These are phyloP conservation scores for Graphiopsis chlorocephala DNA, from an alignment of 2,329 filamentous ascomycete species.

Conservation along the genomic window DNA sequence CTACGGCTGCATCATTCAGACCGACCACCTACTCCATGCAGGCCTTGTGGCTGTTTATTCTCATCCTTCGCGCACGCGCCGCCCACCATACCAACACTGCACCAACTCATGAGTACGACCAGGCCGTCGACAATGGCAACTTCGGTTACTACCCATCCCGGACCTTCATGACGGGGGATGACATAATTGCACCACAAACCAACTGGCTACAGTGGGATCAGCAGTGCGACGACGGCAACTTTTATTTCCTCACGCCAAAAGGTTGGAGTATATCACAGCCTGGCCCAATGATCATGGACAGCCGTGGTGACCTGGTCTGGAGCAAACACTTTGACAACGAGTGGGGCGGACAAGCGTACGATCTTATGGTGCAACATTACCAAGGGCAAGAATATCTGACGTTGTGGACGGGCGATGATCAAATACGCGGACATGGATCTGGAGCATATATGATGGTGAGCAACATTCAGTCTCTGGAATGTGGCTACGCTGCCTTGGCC, in stretches of 20 bases:
- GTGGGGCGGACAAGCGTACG: constrained; percentile 27
- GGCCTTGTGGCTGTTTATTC: not conserved
- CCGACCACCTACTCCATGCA: not conserved
- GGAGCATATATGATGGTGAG: constrained; percentile 29
- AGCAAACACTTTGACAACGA: constrained; percentile 23
- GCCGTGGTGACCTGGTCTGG: constrained; percentile 26
- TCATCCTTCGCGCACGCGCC: not conserved
- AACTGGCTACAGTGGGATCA: constrained; percentile 18
- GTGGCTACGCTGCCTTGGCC: not conserved
- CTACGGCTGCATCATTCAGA: not conserved
- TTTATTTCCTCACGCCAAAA: constrained; percentile 25
- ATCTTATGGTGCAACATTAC: constrained; percentile 33
- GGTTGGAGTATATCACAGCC: constrained; percentile 22
- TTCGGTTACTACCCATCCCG: constrained; percentile 30
- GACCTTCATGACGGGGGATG: constrained; percentile 25
- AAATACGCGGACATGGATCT: constrained; percentile 30
- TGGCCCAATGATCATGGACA: constrained; percentile 30
- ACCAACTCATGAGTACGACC: constrained; percentile 11
- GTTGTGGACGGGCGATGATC: constrained; percentile 36
- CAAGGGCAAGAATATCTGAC: constrained; percentile 34
- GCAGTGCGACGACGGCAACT: constrained; percentile 18
- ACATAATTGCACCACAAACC: constrained; percentile 25
- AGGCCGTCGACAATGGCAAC: constrained; percentile 29
- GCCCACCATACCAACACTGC: not conserved
- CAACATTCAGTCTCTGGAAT: not conserved